A percentile compares a stretch with the other conserved stretches of the same genome.
Conservation (phyloP, 148 eudicot genomes). For the Vaccinium darrowii region DNA sequence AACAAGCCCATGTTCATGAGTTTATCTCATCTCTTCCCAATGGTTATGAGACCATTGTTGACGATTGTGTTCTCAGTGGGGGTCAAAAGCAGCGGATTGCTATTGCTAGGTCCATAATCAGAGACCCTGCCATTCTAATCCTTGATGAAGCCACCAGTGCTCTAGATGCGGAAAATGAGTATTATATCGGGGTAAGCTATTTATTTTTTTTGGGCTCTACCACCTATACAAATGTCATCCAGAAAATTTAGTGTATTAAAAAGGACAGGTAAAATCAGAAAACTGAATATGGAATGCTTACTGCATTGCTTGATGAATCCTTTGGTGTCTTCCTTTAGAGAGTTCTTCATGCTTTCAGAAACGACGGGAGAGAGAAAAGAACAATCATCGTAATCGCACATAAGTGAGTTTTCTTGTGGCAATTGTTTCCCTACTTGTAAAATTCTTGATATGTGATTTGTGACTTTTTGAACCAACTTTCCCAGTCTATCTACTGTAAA, state of each 20-base stretch:
- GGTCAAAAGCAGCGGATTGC: conserved; percentile 61
- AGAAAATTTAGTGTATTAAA: not conserved
- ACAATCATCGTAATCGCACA: conserved; percentile 49
- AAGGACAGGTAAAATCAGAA: not conserved
- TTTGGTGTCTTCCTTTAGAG: conserved; percentile 22
- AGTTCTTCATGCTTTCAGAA: conserved; percentile 33
- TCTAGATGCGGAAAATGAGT: conserved; percentile 54
- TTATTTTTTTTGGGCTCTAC: not conserved
- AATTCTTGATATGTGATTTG: not conserved
- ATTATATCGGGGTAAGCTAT: conserved; percentile 34
- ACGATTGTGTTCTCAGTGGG: conserved; percentile 47
- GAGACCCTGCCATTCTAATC: conserved; percentile 45
- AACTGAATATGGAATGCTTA: not conserved
- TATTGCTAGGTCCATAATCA: conserved; percentile 50
- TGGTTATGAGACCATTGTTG: conserved; percentile 44
- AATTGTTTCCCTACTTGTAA: not conserved
- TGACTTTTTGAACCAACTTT: not conserved
- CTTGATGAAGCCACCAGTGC: conserved; percentile 59
- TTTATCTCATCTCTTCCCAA: conserved; percentile 49
- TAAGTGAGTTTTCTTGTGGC: conserved; percentile 28
- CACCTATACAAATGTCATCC: not conserved
- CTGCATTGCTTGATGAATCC: not conserved
- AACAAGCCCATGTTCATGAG: conserved; percentile 45
- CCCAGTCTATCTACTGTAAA: conserved; percentile 46
- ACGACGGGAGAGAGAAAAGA: conserved; percentile 28